Conservation (phyloP, 129 eudicot species). For the Ambrosia artemisiifolia region DNA sequence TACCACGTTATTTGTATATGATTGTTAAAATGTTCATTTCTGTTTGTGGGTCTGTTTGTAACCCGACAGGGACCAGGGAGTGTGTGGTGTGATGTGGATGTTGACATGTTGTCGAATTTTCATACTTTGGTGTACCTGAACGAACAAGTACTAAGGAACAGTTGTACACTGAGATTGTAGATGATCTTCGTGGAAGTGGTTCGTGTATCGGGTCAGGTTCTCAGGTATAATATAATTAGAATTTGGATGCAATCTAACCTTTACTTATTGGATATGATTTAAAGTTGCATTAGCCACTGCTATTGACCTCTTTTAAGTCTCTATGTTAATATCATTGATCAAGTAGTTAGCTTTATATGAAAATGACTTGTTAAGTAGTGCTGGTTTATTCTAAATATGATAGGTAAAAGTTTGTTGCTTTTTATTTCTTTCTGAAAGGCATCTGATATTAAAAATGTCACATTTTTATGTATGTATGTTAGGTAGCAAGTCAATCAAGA, state of each 20-base stretch:
- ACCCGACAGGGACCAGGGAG: constrained; percentile 91
- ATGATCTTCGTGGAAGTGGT: constrained; percentile 94
- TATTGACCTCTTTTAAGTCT: constrained; percentile 1
- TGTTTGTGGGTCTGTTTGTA: constrained; percentile 15
- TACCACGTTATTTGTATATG: too few relatives aligned
- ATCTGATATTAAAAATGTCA: neutral
- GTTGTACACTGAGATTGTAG: constrained; percentile 86
- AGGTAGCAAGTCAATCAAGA: constrained; percentile 99
- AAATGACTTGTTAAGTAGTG: constrained; percentile 13
- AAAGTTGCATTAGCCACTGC: neutral
- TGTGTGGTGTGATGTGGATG: constrained; percentile 98
- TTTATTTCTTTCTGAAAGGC: neutral
- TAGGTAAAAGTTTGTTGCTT: neutral
- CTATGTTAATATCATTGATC: constrained; percentile 10
- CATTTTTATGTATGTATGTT: constrained; percentile 16
- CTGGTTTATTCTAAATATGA: constrained; percentile 13
- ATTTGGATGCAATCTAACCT: neutral
- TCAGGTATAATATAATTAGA: constrained; percentile 86
- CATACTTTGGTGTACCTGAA: constrained; percentile 94
- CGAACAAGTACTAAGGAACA: constrained; percentile 86
- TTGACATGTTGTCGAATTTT: constrained; percentile 93
- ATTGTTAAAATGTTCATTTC: neutral
- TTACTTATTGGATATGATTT: constrained; percentile 15
- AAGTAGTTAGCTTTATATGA: constrained; percentile 17
- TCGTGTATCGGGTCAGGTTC: constrained; percentile 93